Evolutionary conservation across 352 stramenopile genomes (phyloP).

Genomic region (Albugo laibachii): DNA sequence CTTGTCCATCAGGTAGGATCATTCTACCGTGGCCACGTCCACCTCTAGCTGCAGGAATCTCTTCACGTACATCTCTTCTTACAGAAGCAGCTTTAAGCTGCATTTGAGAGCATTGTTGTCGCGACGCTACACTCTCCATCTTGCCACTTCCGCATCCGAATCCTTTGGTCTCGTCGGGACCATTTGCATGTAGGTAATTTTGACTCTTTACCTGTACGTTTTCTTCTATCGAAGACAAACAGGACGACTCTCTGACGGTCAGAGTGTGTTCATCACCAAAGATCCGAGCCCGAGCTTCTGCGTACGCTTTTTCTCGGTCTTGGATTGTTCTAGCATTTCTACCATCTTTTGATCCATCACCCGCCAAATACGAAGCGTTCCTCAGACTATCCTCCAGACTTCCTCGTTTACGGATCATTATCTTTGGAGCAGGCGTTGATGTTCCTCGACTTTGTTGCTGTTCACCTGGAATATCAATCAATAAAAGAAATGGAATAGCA

Average conservation of each 20-base stretch:
- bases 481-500: constrained; percentile 46
- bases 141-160: constrained; percentile 3
- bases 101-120: background rate
- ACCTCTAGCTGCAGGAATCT: constrained; percentile 1
- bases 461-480: constrained; percentile 75
- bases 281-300: constrained; percentile 86
- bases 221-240: constrained; percentile 7
- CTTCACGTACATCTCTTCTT: background rate
- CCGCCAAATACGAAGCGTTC: constrained; percentile 8
- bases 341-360: constrained; percentile 15
- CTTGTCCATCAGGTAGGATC: background rate
- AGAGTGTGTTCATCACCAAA: constrained; percentile 52
- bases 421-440: constrained; percentile 69
- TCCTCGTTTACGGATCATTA: constrained; percentile 82
- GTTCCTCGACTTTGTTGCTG: constrained; percentile 35
- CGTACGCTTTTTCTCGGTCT: constrained; percentile 87
- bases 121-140: background rate
- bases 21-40: background rate
- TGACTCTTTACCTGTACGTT: background rate
- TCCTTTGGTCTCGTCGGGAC: constrained; percentile 1
- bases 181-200: constrained; percentile 7
- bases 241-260: constrained; percentile 9
- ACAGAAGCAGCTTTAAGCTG: background rate
- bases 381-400: background rate
- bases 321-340: constrained; percentile 63